Conservation (phyloP, 495 filamentous ascomycete species). For the Xylaria grammica region DNA sequence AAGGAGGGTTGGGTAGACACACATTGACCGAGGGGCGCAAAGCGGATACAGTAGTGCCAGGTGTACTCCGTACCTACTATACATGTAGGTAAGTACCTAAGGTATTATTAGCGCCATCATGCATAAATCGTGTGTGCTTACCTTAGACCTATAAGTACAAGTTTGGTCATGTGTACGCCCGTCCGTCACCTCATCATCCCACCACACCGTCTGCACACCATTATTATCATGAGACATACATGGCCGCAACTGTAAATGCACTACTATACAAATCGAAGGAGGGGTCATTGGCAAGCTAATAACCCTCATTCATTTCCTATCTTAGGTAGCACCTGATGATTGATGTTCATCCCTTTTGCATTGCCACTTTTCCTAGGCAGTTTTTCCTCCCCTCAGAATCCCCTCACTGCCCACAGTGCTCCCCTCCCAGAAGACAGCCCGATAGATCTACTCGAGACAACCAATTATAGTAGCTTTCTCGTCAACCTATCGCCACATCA, state of each 20-base stretch:
- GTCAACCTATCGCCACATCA: not conserved
- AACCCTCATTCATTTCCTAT: conserved; percentile 3
- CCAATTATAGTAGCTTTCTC: not conserved
- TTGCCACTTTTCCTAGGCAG: conserved; percentile 4
- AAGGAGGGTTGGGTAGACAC: too few species aligned
- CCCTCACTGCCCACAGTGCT: too few species aligned
- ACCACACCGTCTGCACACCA: conserved; percentile 4
- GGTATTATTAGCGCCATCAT: too few species aligned
- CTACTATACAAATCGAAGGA: not conserved
- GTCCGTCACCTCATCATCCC: conserved; percentile 1
- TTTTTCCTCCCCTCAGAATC: too few species aligned
- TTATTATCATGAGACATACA: conserved; percentile 13
- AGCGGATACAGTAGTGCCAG: too few species aligned
- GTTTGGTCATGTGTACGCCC: not conserved
- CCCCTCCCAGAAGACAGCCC: too few species aligned
- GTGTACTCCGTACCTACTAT: too few species aligned
- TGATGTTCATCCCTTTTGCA: not conserved
- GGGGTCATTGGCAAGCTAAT: not conserved
- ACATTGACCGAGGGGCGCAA: too few species aligned
- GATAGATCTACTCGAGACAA: too few species aligned
- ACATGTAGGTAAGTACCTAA: too few species aligned
- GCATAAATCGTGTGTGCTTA: too few species aligned
- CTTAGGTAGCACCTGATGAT: conserved; percentile 5
- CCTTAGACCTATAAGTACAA: too few species aligned
- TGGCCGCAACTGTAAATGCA: not conserved